These are phyloP conservation scores for Paramecium sonneborni DNA, from an alignment of 73 alveolate genomes.

Conservation along the genomic window DNA sequence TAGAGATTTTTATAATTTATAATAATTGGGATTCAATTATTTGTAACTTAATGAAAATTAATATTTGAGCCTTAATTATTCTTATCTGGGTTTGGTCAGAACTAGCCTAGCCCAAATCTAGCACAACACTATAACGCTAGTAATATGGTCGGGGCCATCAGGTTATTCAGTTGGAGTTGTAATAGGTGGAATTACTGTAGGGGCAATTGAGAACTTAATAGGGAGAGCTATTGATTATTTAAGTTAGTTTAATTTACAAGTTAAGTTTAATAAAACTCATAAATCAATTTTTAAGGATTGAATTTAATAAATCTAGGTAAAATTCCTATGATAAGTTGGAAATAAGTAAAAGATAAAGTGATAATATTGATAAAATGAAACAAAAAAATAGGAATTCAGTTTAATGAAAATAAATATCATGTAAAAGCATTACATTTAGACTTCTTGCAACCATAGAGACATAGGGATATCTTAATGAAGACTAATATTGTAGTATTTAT, in stretches of 20 bases:
- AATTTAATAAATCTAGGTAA: background rate
- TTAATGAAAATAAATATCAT: background rate
- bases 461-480: background rate
- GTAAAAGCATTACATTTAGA: background rate
- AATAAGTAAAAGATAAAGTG: background rate
- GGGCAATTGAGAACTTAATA: background rate
- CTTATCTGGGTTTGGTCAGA: too few species aligned
- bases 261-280: background rate
- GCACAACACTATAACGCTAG: too few species aligned
- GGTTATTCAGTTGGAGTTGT: conserved; percentile 3
- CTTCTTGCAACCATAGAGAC: background rate
- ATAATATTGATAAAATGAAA: background rate
- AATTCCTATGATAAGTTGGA: background rate
- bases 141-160: too few species aligned
- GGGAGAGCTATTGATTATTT: background rate
- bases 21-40: too few species aligned
- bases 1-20: too few species aligned
- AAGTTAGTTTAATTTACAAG: background rate
- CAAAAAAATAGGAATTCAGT: background rate
- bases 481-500: background rate
- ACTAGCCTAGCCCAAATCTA: too few species aligned
- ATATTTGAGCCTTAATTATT: too few species aligned
- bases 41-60: too few species aligned
- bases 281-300: background rate
- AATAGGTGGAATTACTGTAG: background rate